Evolutionary conservation across 345 rosid genomes (phyloP), one percentile per base, ranked within the genome.

Genomic region (Sonneratia alba): DNA sequence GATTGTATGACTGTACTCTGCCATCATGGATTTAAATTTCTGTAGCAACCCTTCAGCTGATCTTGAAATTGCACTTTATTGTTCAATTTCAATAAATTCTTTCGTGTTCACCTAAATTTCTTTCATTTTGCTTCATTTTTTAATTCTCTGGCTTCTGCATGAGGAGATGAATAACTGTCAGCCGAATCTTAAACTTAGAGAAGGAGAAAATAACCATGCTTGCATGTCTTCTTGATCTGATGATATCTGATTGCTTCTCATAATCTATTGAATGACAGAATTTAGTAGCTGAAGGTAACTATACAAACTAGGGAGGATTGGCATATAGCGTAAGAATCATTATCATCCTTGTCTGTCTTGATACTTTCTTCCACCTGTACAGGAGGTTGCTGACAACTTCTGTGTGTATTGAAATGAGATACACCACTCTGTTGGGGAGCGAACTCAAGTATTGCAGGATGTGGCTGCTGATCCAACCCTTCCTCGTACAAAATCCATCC

Each of bases 391-490:
- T 4, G 87, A 84, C n/a, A 77, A 73, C 64, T 78, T 78, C 49
- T 80, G 87, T 70, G 85, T 84, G 36, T 84, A 82, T 62, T 66
- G 85, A 51, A 84, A 84, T 59, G 87, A 84, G 75, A 79, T 84
- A 53, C 85, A 82, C 73, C 87, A 84, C 62, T 73, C 84, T 38
- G 85, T 68, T 0, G 82, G 85, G 11, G 87, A 84, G 73, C 79
- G 79, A 22, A 82, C 87, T 24, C 85, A 84, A 69, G 87, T 82
- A 8, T 70, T 82, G 76, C 84, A 84, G 73, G 87, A 84, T 77
- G 87, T 84, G 4, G 87, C 87, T 48, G 82, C 85, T 4, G 87
- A 82, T 71, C 87, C 87, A 7, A 84, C 87, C 36, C 84, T 84
- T 19, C 87, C 87, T 64, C 85, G 87, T 10, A 84, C 87, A 42